Percentiles rank a stretch among this genome's conserved stretches.
These are phyloP conservation scores for Gynochthodes officinalis DNA, from an alignment of 257 asterid genomes.

Conservation along the genomic window DNA sequence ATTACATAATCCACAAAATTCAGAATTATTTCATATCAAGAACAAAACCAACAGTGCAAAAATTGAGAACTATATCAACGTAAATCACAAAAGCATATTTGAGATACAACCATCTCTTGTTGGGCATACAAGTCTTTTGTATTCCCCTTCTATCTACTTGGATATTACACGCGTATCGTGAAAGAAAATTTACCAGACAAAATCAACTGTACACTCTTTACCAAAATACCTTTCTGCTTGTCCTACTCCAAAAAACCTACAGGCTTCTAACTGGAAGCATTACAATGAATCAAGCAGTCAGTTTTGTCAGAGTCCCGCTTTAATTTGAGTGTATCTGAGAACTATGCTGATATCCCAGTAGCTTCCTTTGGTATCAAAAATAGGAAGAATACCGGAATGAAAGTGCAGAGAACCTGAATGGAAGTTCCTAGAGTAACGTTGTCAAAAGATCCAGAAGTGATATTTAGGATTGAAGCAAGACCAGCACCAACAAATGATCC, in stretches of 20 bases:
- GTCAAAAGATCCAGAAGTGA: constrained; percentile 88
- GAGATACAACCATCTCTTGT: background rate
- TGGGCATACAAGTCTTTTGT: background rate
- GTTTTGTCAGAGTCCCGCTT: background rate
- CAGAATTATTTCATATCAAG: too few relatives aligned
- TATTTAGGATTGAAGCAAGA: constrained; percentile 63
- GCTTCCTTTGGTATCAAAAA: constrained; percentile 88
- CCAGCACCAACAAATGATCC: constrained; percentile 87
- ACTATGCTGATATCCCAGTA: constrained; percentile 75
- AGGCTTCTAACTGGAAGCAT: background rate
- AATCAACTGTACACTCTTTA: background rate
- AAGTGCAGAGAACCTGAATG: constrained; percentile 63
- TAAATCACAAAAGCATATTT: too few relatives aligned
- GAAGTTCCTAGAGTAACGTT: constrained; percentile 57
- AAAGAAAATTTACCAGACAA: background rate
- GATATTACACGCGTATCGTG: background rate
- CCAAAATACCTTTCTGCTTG: background rate
- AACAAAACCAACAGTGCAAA: too few relatives aligned
- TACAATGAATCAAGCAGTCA: background rate
- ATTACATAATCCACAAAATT: too few relatives aligned
- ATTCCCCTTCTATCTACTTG: background rate
- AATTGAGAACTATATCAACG: too few relatives aligned
- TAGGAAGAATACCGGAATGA: constrained; percentile 56
- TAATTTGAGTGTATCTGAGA: constrained; percentile 12
- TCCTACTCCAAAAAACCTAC: background rate